Conservation (phyloP, 179 eudicot species). For the Spergularia azorica region DNA sequence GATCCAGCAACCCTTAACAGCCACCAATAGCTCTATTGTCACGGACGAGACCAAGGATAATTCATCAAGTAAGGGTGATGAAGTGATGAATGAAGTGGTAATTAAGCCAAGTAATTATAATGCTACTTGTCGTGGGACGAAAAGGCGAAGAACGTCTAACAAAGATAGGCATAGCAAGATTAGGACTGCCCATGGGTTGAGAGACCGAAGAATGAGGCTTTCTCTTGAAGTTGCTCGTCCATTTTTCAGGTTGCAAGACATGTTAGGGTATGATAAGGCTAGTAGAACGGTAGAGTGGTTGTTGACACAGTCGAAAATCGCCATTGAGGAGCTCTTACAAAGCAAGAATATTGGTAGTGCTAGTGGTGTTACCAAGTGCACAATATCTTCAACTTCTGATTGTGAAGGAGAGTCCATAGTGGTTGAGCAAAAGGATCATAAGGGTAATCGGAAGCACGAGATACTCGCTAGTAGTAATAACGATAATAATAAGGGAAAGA, state of each 20-base stretch:
- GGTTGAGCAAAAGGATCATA: slow-evolving; percentile 2
- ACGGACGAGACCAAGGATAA: slow-evolving; percentile 15
- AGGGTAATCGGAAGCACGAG: not conserved
- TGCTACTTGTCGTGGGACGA: not conserved
- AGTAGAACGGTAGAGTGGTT: slow-evolving; percentile 45
- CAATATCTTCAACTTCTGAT: slow-evolving; percentile 27
- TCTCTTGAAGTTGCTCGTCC: slow-evolving; percentile 42
- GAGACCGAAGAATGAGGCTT: slow-evolving; percentile 50
- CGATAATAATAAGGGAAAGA: slow-evolving; percentile 21
- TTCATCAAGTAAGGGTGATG: slow-evolving; percentile 15
- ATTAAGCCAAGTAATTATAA: not conserved
- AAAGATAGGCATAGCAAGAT: slow-evolving; percentile 51
- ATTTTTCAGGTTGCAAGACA: slow-evolving; percentile 40
- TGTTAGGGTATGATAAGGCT: slow-evolving; percentile 43
- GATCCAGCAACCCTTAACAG: slow-evolving; percentile 25
- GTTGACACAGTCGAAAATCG: slow-evolving; percentile 24
- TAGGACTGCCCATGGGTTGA: slow-evolving; percentile 40
- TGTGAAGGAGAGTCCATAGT: slow-evolving; percentile 28
- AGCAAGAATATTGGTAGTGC: slow-evolving; percentile 12
- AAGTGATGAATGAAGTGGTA: slow-evolving; percentile 19
- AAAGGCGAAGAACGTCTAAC: slow-evolving; percentile 33
- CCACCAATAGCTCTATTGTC: slow-evolving; percentile 5
- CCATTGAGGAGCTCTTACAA: slow-evolving; percentile 30
- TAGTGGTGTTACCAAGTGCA: slow-evolving; percentile 21
- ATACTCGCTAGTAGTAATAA: not conserved